A percentile compares a stretch with the other conserved stretches of the same genome.
Conservation (phyloP, 176 grass and related monocot species). For the Microstegium vimineum region DNA sequence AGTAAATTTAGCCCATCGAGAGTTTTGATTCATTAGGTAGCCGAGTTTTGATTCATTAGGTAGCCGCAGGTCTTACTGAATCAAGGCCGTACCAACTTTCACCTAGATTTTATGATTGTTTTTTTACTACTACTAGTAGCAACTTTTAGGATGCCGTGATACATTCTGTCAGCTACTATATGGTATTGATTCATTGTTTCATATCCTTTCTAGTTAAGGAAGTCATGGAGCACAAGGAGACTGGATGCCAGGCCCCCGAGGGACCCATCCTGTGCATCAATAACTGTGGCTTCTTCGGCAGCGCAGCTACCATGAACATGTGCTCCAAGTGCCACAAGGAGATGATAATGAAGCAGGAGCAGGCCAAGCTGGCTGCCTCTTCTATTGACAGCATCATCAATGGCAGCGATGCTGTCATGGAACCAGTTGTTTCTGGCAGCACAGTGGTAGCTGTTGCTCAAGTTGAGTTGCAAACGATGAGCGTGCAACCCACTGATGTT, state of each 20-base stretch:
- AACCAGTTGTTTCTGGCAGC: slow-evolving; percentile 25
- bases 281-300: slow-evolving; percentile 95
- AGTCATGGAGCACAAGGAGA: slow-evolving; percentile 88
- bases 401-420: slow-evolving; percentile 44
- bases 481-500: slow-evolving; percentile 32
- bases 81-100: not conserved
- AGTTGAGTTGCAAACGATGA: slow-evolving; percentile 29
- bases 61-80: not conserved
- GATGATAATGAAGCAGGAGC: slow-evolving; percentile 70
- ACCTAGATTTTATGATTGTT: not conserved
- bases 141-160: not conserved
- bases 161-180: not conserved
- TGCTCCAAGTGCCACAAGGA: slow-evolving; percentile 99
- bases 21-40: not conserved
- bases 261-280: slow-evolving; percentile 94
- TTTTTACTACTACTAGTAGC: not conserved
- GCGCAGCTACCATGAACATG: slow-evolving; percentile 85
- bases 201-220: slow-evolving; percentile 34
- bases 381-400: slow-evolving; percentile 88
- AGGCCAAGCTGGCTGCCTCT: slow-evolving; percentile 69
- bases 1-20: not conserved
- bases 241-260: slow-evolving; percentile 74
- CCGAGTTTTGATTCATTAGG: not conserved
- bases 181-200: not conserved
- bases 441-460: slow-evolving; percentile 28